Evolutionary conservation across 495 filamentous ascomycete species (phyloP), one percentile per base, ranked within the genome.

Genomic region (Aspergillus sparsus): DNA sequence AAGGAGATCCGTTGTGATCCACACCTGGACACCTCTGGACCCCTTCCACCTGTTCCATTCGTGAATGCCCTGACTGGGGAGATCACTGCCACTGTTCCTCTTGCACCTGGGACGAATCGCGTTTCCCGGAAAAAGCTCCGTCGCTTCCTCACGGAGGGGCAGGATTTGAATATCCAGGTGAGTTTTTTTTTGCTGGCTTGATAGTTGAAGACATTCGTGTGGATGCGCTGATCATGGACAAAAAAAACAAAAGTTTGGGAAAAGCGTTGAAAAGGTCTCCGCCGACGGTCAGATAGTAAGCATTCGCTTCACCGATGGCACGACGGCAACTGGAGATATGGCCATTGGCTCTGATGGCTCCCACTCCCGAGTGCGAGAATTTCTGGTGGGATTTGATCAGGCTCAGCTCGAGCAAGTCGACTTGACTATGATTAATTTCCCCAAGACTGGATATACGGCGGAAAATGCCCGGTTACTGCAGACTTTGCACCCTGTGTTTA

Each of bases 1-100:
- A 41, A 41, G 37, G 37, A 41, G n/a, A 41, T 41, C 37, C 37
- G 37, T n/a, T 41, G 37, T n/a, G 37, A 41, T 41, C 37, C 37
- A n/a, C 37, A 41, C n/a, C 37, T 41, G 3, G 37, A 41, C 6
- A 41, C 37, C 10, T 41, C 37, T 6, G 3, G 3, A 8, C 37
- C 37, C 3, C 37, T 41, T 8, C 37, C 37, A 4, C 37, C 37
- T 11, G 37, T 41, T n/a, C 37, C 37, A n/a, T 41, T 41, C 7
- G 37, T 41, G 4, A 41, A 41, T 41, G 37, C 37, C 37, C n/a
- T 41, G 7, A 41, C 37, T 41, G 37, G 37, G 10, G 37, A 41
- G 37, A 41, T 41, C n/a, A 41, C 37, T 10, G 37, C 37, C 0
- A 41, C 37, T 10, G n/a, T 41, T 41, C 37, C 37, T 41, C 37